phyloP scores from a whole-genome alignment of 2,329 filamentous ascomycete genomes.

The Monilinia laxa region DNA sequence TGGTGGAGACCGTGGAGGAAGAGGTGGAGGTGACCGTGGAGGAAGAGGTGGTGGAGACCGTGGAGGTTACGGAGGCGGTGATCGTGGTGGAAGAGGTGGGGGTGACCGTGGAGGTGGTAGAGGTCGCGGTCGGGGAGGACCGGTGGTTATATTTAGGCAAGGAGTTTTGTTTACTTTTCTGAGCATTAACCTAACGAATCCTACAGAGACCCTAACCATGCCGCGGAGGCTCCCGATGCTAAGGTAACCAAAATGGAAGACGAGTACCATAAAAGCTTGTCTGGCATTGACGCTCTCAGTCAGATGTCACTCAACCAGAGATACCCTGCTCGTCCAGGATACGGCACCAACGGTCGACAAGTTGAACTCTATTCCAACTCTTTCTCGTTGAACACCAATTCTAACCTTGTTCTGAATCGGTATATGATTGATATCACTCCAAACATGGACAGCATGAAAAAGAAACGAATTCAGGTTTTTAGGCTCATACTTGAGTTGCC shows the following conservation, averaged over 20 bases:
- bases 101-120: slow-evolving; percentile 38
- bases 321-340: slow-evolving; percentile 37
- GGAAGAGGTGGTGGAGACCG: slow-evolving; percentile 39
- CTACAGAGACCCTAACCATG: slow-evolving; percentile 33
- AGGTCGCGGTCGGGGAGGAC: slow-evolving; percentile 34
- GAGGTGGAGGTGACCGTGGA: slow-evolving; percentile 30
- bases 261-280: slow-evolving; percentile 33
- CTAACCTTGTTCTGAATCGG: slow-evolving; percentile 32
- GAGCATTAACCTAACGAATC: background rate
- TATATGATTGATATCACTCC: slow-evolving; percentile 38
- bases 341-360: slow-evolving; percentile 35
- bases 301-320: slow-evolving; percentile 26
- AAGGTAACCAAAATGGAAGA: slow-evolving; percentile 38
- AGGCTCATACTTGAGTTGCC: slow-evolving; percentile 36
- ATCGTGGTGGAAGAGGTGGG: slow-evolving; percentile 29
- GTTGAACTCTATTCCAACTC: slow-evolving; percentile 40
- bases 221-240: slow-evolving; percentile 32
- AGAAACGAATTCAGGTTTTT: slow-evolving; percentile 28
- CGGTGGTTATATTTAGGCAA: slow-evolving; percentile 34
- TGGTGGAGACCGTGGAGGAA: slow-evolving; percentile 7
- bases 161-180: slow-evolving; percentile 18
- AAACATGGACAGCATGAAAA: slow-evolving; percentile 34
- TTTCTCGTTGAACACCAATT: slow-evolving; percentile 33
- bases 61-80: slow-evolving; percentile 27
- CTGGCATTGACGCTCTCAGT: slow-evolving; percentile 29